phyloP scores from a whole-genome alignment of 202 grass and related monocot genomes.

The Digitaria exilis region DNA sequence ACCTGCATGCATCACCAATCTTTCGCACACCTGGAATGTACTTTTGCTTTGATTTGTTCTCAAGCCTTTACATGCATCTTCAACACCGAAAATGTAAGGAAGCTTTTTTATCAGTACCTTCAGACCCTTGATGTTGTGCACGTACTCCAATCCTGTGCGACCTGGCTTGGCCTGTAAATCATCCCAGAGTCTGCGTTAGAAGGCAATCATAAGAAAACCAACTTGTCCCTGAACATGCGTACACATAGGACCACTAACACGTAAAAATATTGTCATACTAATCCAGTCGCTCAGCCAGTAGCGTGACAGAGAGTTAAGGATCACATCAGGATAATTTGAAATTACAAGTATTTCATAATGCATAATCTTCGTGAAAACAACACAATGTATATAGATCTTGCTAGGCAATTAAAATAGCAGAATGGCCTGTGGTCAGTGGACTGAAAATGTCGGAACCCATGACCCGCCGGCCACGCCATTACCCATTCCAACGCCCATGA shows the following conservation, averaged over 20 bases:
- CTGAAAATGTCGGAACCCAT: conserved; percentile 7
- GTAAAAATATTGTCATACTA: not conserved
- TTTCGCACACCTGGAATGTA: not conserved
- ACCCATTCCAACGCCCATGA: conserved; percentile 15
- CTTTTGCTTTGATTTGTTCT: not conserved
- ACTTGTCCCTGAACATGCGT: not conserved
- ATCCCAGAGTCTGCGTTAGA: not conserved
- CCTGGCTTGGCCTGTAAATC: not conserved
- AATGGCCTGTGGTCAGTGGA: not conserved
- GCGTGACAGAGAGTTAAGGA: not conserved
- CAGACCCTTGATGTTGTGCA: not conserved
- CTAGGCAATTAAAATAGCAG: not conserved
- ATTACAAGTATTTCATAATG: not conserved
- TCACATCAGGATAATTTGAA: conserved; percentile 1
- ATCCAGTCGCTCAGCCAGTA: not conserved
- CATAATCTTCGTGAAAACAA: not conserved
- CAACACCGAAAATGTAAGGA: not conserved
- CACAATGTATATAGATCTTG: not conserved
- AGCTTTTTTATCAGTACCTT: conserved; percentile 7
- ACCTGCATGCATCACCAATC: not conserved
- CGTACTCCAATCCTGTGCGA: not conserved
- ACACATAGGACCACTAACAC: not conserved
- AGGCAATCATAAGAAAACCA: not conserved
- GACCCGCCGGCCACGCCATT: not conserved
- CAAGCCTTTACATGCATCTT: conserved; percentile 20